Evolutionary conservation across 2,329 filamentous ascomycete genomes (phyloP).

Genomic region (Leptographium lundbergii): DNA sequence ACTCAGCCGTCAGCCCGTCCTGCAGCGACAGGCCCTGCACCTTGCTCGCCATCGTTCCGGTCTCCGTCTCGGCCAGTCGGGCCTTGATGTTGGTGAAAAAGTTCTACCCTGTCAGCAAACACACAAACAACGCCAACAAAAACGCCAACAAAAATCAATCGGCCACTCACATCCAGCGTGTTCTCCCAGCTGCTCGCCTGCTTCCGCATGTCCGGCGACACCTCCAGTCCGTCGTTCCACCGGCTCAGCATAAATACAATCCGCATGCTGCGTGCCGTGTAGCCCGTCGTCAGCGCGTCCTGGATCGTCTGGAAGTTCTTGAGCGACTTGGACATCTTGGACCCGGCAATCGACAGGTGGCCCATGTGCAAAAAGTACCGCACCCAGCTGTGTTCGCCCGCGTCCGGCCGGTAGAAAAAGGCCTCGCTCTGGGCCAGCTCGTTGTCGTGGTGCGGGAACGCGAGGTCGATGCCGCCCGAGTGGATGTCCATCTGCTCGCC

Average conservation of each 20-base stretch:
- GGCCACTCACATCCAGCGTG: constrained; percentile 10
- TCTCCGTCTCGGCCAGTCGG: constrained; percentile 5
- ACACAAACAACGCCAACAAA: not conserved
- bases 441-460: constrained; percentile 38
- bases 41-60: not conserved
- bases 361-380: constrained; percentile 69
- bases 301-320: constrained; percentile 66
- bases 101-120: constrained; percentile 6
- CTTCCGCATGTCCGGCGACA: constrained; percentile 51
- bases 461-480: constrained; percentile 56
- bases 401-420: constrained; percentile 39
- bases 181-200: constrained; percentile 47
- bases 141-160: too few relatives aligned
- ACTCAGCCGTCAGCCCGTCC: constrained; percentile 19
- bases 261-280: constrained; percentile 51
- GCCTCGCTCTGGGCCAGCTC: constrained; percentile 62
- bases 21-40: constrained; percentile 8
- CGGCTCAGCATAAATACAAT: constrained; percentile 57
- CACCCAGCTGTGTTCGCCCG: constrained; percentile 36
- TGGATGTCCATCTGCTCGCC: constrained; percentile 58
- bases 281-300: constrained; percentile 47
- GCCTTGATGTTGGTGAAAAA: constrained; percentile 13
- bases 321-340: constrained; percentile 61
- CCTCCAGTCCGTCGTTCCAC: constrained; percentile 59
- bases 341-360: constrained; percentile 32